Percentiles rank a stretch among this genome's conserved stretches.
These are phyloP conservation scores for Schizosaccharomyces osmophilus DNA, from an alignment of 805 yeast species.

Conservation along the genomic window DNA sequence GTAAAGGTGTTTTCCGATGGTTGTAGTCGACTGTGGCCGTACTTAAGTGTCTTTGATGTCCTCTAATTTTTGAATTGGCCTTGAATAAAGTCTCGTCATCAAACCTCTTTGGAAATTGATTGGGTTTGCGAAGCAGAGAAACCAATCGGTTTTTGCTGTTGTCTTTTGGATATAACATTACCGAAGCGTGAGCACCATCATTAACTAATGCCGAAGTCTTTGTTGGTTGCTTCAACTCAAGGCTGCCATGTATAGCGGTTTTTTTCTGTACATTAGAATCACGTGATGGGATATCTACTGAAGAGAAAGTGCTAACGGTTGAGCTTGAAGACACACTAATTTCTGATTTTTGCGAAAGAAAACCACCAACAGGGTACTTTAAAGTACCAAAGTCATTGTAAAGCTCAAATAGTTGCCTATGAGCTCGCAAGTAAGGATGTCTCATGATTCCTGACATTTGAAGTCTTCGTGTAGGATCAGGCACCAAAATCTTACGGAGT, in stretches of 20 bases:
- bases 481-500: constrained; percentile 38
- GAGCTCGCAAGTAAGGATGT: neutral
- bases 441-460: neutral
- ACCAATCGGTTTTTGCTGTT: neutral
- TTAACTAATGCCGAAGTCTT: neutral
- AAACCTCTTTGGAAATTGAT: constrained; percentile 13
- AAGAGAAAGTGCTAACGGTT: neutral
- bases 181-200: neutral
- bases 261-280: neutral
- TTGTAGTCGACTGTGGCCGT: no score
- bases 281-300: neutral
- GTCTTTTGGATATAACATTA: neutral
- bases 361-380: neutral
- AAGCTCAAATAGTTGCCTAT: neutral
- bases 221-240: neutral
- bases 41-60: no score
- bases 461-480: neutral
- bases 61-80: no score
- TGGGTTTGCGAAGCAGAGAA: neutral
- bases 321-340: neutral
- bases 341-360: neutral
- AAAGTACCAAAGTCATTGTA: neutral
- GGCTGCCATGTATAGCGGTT: neutral
- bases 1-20: no score
- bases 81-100: constrained; percentile 19